phyloP scores from a whole-genome alignment of 352 stramenopile genomes.

The Globisporangium okanoganense region DNA sequence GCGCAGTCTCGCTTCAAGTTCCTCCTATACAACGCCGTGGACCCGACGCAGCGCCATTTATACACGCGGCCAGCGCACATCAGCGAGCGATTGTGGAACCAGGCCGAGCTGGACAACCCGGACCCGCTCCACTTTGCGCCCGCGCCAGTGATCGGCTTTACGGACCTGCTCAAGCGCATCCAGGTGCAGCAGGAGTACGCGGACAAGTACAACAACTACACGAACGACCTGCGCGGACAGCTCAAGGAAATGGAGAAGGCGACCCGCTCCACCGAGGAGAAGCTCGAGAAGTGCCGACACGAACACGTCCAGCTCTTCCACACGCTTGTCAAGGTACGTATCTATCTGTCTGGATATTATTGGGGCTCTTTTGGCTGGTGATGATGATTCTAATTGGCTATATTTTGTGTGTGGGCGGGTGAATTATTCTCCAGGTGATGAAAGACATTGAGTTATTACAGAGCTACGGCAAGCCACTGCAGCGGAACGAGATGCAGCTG shows the following conservation, averaged over 20 bases:
- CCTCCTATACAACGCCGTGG: slow-evolving; percentile 87
- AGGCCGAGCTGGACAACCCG: slow-evolving; percentile 83
- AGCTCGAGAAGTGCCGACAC: slow-evolving; percentile 80
- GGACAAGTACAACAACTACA: slow-evolving; percentile 81
- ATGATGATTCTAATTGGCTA: background rate
- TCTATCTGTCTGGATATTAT: background rate
- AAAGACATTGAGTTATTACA: slow-evolving; percentile 86
- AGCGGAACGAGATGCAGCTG: slow-evolving; percentile 73
- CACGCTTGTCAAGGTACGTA: slow-evolving; percentile 64
- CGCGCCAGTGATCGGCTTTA: slow-evolving; percentile 72
- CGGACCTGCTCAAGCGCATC: slow-evolving; percentile 79
- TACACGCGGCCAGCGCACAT: slow-evolving; percentile 79
- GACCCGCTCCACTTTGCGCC: slow-evolving; percentile 78
- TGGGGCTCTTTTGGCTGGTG: background rate
- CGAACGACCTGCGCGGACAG: slow-evolving; percentile 64
- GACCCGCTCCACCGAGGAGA: slow-evolving; percentile 75
- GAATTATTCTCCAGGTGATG: slow-evolving; percentile 54
- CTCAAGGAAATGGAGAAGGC: slow-evolving; percentile 82
- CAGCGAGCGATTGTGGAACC: slow-evolving; percentile 82
- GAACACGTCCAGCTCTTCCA: slow-evolving; percentile 84
- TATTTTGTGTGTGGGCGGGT: background rate
- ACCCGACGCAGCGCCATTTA: slow-evolving; percentile 75
- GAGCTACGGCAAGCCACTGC: slow-evolving; percentile 81
- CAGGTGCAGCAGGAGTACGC: slow-evolving; percentile 77
- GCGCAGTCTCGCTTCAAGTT: slow-evolving; percentile 88